phyloP scores from a whole-genome alignment of 192 early-diverging fungal genomes.

The Linnemannia zychae region DNA sequence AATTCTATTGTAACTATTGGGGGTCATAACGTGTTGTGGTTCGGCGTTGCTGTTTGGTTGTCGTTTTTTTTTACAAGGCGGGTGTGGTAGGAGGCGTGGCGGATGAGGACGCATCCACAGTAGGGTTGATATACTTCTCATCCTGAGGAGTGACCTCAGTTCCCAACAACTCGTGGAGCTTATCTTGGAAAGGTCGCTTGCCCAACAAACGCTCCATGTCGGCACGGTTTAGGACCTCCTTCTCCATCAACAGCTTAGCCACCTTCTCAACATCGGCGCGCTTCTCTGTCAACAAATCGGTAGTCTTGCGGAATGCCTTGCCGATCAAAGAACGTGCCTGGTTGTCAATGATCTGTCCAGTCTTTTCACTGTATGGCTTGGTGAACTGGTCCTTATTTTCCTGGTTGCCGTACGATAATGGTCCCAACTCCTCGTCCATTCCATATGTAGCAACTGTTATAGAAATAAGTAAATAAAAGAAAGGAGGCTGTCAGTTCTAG shows the following conservation, averaged over 20 bases:
- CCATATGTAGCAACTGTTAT: constrained; percentile 86
- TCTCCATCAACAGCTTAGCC: constrained; percentile 91
- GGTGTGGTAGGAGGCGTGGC: background rate
- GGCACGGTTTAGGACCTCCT: constrained; percentile 96
- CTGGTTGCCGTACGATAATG: constrained; percentile 83
- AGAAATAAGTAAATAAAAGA: background rate
- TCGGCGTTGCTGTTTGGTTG: background rate
- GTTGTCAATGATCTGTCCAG: constrained; percentile 93
- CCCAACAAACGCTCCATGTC: constrained; percentile 96
- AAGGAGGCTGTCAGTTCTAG: background rate
- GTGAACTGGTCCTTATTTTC: constrained; percentile 82
- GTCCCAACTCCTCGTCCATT: constrained; percentile 92
- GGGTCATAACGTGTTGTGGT: background rate
- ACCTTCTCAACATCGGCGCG: constrained; percentile 92
- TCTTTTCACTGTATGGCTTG: constrained; percentile 98
- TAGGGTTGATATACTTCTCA: constrained; percentile 30
- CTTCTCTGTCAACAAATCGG: constrained; percentile 87
- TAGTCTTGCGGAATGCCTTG: constrained; percentile 86
- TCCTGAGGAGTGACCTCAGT: constrained; percentile 48
- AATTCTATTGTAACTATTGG: background rate
- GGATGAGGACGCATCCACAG: background rate
- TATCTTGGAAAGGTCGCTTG: constrained; percentile 83
- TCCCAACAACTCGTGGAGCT: constrained; percentile 55
- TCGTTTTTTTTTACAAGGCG: constrained; percentile 27
- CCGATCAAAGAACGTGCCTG: constrained; percentile 91